These are phyloP conservation scores for Jatropha podagrica DNA, from an alignment of 441 rosid genomes.

Conservation along the genomic window DNA sequence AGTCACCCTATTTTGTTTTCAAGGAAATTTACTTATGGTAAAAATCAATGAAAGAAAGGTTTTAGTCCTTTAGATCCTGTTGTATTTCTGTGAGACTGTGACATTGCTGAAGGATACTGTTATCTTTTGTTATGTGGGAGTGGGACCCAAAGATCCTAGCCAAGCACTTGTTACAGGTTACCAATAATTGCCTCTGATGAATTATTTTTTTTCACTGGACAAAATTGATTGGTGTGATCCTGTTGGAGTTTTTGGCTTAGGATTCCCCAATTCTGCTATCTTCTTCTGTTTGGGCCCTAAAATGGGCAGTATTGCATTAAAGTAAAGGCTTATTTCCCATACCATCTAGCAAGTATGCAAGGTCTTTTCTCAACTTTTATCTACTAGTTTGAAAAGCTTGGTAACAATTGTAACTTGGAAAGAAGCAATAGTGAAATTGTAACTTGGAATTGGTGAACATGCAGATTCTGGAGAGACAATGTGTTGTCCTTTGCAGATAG, in stretches of 20 bases:
- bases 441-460: not conserved
- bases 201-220: constrained; percentile 15
- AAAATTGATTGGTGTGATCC: constrained; percentile 13
- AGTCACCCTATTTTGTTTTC: not conserved
- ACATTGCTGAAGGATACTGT: not conserved
- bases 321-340: not conserved
- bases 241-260: constrained; percentile 22
- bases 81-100: not conserved
- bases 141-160: constrained; percentile 10
- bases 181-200: constrained; percentile 24
- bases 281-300: not conserved
- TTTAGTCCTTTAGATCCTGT: not conserved
- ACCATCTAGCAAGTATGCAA: not conserved
- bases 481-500: not conserved
- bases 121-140: not conserved
- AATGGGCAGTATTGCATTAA: not conserved
- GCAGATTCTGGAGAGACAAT: not conserved
- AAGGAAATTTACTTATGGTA: not conserved
- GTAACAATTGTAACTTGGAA: not conserved
- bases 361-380: not conserved
- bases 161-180: constrained; percentile 8
- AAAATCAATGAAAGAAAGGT: not conserved
- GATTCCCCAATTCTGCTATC: constrained; percentile 26
- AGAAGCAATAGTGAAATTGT: not conserved
- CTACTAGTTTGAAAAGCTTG: not conserved